Percentiles rank a stretch among this genome's conserved stretches.
These are phyloP conservation scores for Phialocephala sp. DNA, from an alignment of 2,329 filamentous ascomycete genomes.

Conservation along the genomic window DNA sequence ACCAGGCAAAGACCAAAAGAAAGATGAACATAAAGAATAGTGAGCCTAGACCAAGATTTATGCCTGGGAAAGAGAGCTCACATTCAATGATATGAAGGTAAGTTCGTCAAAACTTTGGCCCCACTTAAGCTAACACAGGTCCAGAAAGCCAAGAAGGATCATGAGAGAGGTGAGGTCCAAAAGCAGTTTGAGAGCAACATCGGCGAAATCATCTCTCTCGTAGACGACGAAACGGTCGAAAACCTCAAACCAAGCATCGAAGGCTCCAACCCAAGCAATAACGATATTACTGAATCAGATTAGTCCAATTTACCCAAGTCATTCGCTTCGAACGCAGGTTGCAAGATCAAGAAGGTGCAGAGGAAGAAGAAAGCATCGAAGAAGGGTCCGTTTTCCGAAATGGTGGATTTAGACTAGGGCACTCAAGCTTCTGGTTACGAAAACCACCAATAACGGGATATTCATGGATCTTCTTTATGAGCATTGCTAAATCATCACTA, in stretches of 20 bases:
- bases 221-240: slow-evolving; percentile 8
- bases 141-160: slow-evolving; percentile 11
- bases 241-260: slow-evolving; percentile 1
- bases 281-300: neutral
- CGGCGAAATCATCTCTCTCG: slow-evolving; percentile 13
- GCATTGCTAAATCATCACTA: too few species aligned
- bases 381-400: too few species aligned
- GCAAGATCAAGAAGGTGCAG: too few species aligned
- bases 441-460: too few species aligned
- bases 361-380: too few species aligned
- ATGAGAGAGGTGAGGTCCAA: slow-evolving; percentile 11
- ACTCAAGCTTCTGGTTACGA: too few species aligned
- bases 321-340: neutral
- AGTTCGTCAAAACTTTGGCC: neutral
- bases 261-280: slow-evolving; percentile 3
- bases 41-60: slow-evolving; percentile 12
- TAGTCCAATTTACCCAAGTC: neutral
- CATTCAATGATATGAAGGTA: slow-evolving; percentile 19
- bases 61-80: slow-evolving; percentile 12
- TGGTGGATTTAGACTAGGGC: too few species aligned
- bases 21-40: slow-evolving; percentile 16
- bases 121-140: neutral
- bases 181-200: slow-evolving; percentile 1
- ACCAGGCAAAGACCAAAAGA: neutral
- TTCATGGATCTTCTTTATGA: too few species aligned